phyloP scores from a whole-genome alignment of 768 basidiomycete species.

The Panaeolus cyanescens region DNA sequence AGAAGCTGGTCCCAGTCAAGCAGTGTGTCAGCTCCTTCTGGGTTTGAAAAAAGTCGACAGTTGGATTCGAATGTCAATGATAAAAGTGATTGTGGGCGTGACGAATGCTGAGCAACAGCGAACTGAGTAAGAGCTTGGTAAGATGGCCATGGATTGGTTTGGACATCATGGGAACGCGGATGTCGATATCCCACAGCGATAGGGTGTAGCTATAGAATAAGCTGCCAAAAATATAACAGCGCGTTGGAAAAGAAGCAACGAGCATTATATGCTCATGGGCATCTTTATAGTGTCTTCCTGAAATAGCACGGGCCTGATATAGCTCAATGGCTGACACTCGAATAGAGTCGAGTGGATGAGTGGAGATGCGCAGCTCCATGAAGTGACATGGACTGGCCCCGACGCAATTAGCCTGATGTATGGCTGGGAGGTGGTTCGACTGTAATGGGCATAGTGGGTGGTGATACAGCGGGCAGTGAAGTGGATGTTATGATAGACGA shows the following conservation, averaged over 20 bases:
- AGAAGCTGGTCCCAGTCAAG: background rate
- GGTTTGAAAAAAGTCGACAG: background rate
- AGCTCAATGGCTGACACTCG: background rate
- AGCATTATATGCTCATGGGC: background rate
- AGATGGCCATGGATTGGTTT: too few species aligned
- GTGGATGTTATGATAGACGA: background rate
- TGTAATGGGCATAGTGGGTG: background rate
- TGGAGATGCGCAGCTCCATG: background rate
- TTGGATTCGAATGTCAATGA: background rate
- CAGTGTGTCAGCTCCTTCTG: background rate
- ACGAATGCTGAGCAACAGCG: background rate
- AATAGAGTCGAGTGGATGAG: background rate
- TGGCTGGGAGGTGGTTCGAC: background rate
- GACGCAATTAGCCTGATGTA: background rate
- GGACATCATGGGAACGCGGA: background rate
- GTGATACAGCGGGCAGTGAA: background rate
- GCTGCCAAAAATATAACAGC: background rate
- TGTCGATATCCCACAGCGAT: background rate
- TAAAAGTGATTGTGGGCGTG: background rate
- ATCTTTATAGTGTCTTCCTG: background rate
- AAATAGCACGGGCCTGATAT: background rate
- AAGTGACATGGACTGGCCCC: too few species aligned
- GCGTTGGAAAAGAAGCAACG: background rate
- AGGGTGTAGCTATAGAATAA: background rate
- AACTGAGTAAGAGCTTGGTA: background rate